These are phyloP conservation scores for Populus pruinosa DNA, from an alignment of 345 rosid species.

Conservation along the genomic window DNA sequence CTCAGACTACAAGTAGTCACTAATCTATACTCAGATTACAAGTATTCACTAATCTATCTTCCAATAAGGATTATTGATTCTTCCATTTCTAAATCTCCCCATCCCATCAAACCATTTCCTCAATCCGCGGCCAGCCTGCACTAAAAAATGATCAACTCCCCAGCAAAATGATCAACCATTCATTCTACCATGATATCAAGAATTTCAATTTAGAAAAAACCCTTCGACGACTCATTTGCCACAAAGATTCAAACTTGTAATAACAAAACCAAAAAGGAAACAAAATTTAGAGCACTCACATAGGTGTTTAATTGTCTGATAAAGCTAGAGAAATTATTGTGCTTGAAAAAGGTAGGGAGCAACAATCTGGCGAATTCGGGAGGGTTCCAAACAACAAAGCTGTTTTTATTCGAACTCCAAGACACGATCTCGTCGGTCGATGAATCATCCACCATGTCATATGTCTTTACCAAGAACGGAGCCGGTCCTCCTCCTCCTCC, in stretches of 20 bases:
- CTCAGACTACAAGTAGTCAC: background rate
- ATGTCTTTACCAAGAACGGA: constrained; percentile 79
- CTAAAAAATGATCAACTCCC: background rate
- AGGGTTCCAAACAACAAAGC: constrained; percentile 94
- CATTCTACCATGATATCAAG: background rate
- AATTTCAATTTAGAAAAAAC: background rate
- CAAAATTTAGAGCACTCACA: constrained; percentile 36
- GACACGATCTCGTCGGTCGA: constrained; percentile 77
- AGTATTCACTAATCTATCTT: background rate
- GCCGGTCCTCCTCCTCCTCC: constrained; percentile 72
- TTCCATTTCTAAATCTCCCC: background rate
- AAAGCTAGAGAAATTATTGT: constrained; percentile 91
- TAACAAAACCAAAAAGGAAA: background rate
- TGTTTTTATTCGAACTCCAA: constrained; percentile 64
- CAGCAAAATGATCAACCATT: background rate
- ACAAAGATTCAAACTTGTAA: background rate
- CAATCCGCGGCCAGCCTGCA: background rate
- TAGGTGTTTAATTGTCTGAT: constrained; percentile 93
- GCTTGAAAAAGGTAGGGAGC: constrained; percentile 88
- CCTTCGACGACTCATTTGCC: background rate
- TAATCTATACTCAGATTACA: background rate
- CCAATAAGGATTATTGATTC: too few relatives aligned
- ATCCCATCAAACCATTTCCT: background rate
- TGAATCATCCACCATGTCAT: constrained; percentile 87
- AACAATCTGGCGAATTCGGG: constrained; percentile 77